phyloP scores from a whole-genome alignment of 2,329 filamentous ascomycete species.

The Colletotrichum graminicola region DNA sequence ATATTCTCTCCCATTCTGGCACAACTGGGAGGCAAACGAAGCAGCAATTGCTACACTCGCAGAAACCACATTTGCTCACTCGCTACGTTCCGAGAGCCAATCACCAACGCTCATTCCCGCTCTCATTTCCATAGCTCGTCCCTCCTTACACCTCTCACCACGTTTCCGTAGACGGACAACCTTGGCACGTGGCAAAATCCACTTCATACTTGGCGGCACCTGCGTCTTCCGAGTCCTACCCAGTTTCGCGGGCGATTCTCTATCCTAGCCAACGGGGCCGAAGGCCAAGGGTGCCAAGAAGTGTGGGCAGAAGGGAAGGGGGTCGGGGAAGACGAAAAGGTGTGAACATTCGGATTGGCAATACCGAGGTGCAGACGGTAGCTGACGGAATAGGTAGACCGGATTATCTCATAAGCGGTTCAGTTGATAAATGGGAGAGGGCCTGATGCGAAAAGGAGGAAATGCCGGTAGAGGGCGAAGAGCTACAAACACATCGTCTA shows the following conservation, averaged over 20 bases:
- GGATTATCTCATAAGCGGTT: not conserved
- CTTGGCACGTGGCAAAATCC: conserved; percentile 26
- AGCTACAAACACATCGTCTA: not conserved
- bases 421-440: not conserved
- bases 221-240: not conserved
- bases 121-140: not conserved
- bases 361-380: conserved; percentile 29
- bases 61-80: not conserved
- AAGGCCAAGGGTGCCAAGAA: not conserved
- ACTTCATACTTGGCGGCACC: conserved; percentile 7
- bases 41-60: too few relatives aligned
- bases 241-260: conserved; percentile 1
- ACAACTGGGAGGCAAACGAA: not conserved
- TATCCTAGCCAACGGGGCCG: not conserved
- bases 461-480: not conserved
- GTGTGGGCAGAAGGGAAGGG: not conserved
- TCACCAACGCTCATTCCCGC: conserved; percentile 16
- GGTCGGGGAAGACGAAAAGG: not conserved
- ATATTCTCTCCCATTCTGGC: not conserved
- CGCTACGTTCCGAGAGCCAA: not conserved
- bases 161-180: not conserved
- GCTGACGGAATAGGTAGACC: not conserved
- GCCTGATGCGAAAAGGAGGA: not conserved
- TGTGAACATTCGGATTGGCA: not conserved
- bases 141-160: conserved; percentile 1